Conservation (phyloP, 2,329 filamentous ascomycete species). For the Drechslera avenae region DNA sequence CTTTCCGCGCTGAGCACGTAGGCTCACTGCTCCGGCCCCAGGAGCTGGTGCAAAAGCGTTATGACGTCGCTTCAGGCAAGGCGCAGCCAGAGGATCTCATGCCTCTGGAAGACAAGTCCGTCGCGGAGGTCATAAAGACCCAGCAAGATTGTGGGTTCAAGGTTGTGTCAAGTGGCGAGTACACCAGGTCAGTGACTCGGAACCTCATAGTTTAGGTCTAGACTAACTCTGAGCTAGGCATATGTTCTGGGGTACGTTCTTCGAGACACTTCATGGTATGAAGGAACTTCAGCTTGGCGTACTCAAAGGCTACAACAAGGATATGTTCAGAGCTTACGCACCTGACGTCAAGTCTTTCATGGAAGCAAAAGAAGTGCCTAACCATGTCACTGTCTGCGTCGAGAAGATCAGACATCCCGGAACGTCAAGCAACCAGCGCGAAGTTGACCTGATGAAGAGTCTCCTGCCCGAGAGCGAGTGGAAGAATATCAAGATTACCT, state of each 20-base stretch:
- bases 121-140: conserved; percentile 67
- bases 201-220: background rate
- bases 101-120: conserved; percentile 67
- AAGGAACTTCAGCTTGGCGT: conserved; percentile 54
- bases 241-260: conserved; percentile 64
- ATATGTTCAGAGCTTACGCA: conserved; percentile 63
- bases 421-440: conserved; percentile 60
- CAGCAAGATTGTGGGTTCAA: conserved; percentile 68
- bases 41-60: conserved; percentile 64
- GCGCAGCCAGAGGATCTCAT: conserved; percentile 55
- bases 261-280: conserved; percentile 61
- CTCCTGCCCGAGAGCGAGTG: conserved; percentile 65
- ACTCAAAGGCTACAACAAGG: conserved; percentile 54
- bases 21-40: conserved; percentile 72
- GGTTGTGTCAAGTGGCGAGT: conserved; percentile 72
- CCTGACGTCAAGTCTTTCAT: conserved; percentile 68
- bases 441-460: conserved; percentile 65
- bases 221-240: conserved; percentile 39
- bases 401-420: conserved; percentile 64
- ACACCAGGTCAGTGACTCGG: conserved; percentile 45
- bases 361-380: conserved; percentile 60
- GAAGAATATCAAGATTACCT: conserved; percentile 70
- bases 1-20: conserved; percentile 74
- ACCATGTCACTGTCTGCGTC: conserved; percentile 61
- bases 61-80: conserved; percentile 57